Base-by-base conservation (phyloP, 176 grass and related monocot species). In the Rhynchospora pubera region DNA sequence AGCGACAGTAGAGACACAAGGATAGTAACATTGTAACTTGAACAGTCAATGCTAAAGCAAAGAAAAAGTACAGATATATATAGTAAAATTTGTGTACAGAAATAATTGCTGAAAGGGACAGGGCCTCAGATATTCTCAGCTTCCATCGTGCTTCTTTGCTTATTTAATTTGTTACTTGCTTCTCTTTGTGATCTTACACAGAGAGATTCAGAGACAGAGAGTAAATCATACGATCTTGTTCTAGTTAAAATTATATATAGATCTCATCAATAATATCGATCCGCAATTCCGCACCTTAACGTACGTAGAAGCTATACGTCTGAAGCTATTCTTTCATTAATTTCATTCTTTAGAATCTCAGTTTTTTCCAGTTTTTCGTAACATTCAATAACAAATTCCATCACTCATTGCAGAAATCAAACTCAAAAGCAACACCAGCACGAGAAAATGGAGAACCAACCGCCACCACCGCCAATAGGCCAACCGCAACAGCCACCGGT, bases 401-500 rank as follows among this genome's bases (percentile, higher is more conserved):
- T 74, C 69, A 26, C 13, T 51, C 61, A 18, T 23, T 30, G 85
- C 78, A 84, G 86, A 86, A 84, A 69, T 21, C 75, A 32, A 15
- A 39, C 6, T 77, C 79, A 11, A 14, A 73, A 82, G n/a, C 32
- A 53, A 6, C 59, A 69, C 30, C 10, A 56, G 18, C 44, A 13
- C 26, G 22, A 45, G 62, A 7, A 18, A 79, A 86, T 93, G 91
- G 89, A 93, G 78, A 93, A 89, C 85, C 92, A 94, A 70, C 89
- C 70, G 65, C 85, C 88, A 64, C 85, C 44, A 28, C 73, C 87
- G 23, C 83, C 13, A 51, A 85, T 83, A 55, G 67, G 19, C 61
- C 87, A 47, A 86, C 74, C 28, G 16, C 84, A 32, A 83, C 84
- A 18, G 60, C 59, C 10, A 82, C 84, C 60, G n/a, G 48, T 76